Conservation (phyloP, 768 basidiomycete genomes). For the Podaxis sp. region DNA sequence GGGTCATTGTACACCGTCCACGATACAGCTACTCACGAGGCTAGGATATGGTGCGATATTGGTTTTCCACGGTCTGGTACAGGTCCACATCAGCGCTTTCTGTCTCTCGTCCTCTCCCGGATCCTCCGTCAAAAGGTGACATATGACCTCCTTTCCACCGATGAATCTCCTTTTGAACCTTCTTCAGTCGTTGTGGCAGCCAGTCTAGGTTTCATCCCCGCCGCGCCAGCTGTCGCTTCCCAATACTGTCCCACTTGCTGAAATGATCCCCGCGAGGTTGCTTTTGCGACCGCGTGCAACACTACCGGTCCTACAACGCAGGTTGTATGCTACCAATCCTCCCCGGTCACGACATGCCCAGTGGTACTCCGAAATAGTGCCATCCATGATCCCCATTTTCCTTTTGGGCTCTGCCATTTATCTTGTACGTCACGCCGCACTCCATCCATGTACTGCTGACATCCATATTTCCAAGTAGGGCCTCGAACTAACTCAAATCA, state of each 20-base stretch:
- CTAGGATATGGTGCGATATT: background rate
- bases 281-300: conserved; percentile 2
- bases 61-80: background rate
- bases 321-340: conserved; percentile 11
- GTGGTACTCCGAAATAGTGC: conserved; percentile 69
- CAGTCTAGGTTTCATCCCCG: background rate
- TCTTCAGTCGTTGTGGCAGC: background rate
- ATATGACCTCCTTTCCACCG: conserved; percentile 2
- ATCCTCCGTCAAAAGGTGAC: background rate
- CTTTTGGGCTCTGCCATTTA: conserved; percentile 79
- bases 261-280: background rate
- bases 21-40: too few relatives aligned
- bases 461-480: conserved; percentile 37
- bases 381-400: conserved; percentile 77
- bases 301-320: conserved; percentile 18
- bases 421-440: conserved; percentile 43
- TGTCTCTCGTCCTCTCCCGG: background rate
- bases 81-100: background rate
- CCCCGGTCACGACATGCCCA: conserved; percentile 51
- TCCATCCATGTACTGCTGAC: background rate
- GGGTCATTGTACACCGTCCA: background rate
- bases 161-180: conserved; percentile 5
- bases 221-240: background rate
- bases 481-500: conserved; percentile 60
- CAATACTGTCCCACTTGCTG: background rate